Evolutionary conservation across 805 yeast species (phyloP).

Genomic region (Yarrowia sp.): DNA sequence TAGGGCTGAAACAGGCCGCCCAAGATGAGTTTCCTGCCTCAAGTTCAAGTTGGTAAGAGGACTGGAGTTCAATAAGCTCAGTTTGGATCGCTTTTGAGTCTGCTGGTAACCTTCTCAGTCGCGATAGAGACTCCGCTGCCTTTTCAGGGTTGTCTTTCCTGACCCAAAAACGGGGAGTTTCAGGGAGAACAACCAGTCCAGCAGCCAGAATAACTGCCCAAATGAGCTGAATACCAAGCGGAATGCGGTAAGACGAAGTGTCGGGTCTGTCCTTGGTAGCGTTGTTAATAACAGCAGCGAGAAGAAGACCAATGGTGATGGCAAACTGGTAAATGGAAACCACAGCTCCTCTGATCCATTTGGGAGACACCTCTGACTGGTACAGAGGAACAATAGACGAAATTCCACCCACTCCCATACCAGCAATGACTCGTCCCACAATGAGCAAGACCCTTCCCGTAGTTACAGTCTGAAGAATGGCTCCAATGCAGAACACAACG

Average conservation of each 20-base stretch:
- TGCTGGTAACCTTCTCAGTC: slow-evolving; percentile 63
- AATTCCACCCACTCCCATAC: slow-evolving; percentile 73
- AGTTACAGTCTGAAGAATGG: slow-evolving; percentile 63
- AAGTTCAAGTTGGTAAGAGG: slow-evolving; percentile 53
- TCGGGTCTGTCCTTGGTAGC: slow-evolving; percentile 32
- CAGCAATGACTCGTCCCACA: slow-evolving; percentile 71
- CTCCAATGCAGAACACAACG: slow-evolving; percentile 68
- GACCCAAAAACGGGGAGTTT: slow-evolving; percentile 75
- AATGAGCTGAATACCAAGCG: slow-evolving; percentile 72
- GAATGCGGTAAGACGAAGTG: slow-evolving; percentile 50
- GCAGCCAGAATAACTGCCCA: slow-evolving; percentile 78
- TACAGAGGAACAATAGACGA: slow-evolving; percentile 74
- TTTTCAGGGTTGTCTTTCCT: slow-evolving; percentile 60
- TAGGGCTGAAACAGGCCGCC: slow-evolving; percentile 60
- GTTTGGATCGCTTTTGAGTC: slow-evolving; percentile 45
- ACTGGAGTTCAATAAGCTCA: slow-evolving; percentile 48
- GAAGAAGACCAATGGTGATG: slow-evolving; percentile 62
- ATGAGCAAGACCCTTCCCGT: slow-evolving; percentile 52
- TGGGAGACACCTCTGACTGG: slow-evolving; percentile 75
- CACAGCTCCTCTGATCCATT: slow-evolving; percentile 72
- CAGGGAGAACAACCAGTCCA: slow-evolving; percentile 75
- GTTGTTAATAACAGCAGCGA: slow-evolving; percentile 44
- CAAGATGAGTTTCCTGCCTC: slow-evolving; percentile 51
- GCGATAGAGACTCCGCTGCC: slow-evolving; percentile 65
- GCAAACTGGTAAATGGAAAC: slow-evolving; percentile 76